A percentile compares a stretch with the other conserved stretches of the same genome.
Evolutionary conservation across 495 filamentous ascomycete genomes (phyloP).

Genomic region (Penicillium salamii): DNA sequence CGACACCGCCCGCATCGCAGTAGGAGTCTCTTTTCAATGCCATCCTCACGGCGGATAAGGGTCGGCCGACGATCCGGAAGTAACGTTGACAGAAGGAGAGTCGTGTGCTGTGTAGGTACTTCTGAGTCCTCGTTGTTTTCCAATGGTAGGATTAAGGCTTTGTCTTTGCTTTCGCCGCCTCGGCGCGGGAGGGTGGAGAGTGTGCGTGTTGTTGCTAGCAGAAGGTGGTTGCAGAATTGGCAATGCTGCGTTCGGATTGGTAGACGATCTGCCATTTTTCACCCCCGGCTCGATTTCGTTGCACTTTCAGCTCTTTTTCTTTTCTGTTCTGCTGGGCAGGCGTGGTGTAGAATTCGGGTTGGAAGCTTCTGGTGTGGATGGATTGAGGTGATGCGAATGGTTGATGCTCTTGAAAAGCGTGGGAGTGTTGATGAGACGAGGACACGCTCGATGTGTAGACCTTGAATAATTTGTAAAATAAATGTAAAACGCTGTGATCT

Average conservation of each 20-base stretch:
- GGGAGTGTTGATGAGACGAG: not conserved
- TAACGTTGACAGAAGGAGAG: conserved; percentile 48
- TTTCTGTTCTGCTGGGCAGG: too few species aligned
- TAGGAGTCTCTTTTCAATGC: conserved; percentile 68
- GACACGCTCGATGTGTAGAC: too few species aligned
- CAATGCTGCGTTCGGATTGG: conserved; percentile 69
- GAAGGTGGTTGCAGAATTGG: conserved; percentile 65
- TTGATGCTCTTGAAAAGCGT: not conserved
- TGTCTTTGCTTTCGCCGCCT: conserved; percentile 22
- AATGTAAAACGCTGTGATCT: too few species aligned
- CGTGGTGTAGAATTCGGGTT: too few species aligned
- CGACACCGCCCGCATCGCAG: conserved; percentile 62
- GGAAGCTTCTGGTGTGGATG: too few species aligned
- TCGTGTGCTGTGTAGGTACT: conserved; percentile 32
- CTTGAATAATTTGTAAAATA: too few species aligned
- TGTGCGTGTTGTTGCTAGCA: conserved; percentile 62
- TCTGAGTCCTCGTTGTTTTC: conserved; percentile 6
- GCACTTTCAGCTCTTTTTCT: not conserved
- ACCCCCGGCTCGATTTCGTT: not conserved
- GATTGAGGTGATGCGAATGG: too few species aligned
- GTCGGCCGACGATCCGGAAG: conserved; percentile 47
- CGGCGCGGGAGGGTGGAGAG: conserved; percentile 56
- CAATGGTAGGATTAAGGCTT: conserved; percentile 28
- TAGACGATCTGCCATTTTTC: conserved; percentile 17
- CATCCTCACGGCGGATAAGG: conserved; percentile 60